Conservation (phyloP, 1,284 basidiomycete genomes). For the Sanghuangporus baumii region DNA sequence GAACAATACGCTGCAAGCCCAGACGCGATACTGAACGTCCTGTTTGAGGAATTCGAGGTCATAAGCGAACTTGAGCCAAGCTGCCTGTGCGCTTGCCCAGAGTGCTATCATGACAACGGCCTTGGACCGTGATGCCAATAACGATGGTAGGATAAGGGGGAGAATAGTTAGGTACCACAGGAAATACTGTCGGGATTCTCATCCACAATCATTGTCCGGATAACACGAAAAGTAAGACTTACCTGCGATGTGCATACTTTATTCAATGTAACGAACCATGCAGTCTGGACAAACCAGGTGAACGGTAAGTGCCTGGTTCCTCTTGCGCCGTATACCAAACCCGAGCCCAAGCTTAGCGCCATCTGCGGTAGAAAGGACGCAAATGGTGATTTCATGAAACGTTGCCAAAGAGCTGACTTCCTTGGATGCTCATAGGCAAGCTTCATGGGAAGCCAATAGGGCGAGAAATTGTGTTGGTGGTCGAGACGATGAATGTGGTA, state of each 20-base stretch:
- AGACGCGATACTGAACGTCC: slow-evolving; percentile 68
- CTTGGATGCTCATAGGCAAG: slow-evolving; percentile 34
- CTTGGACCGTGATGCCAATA: slow-evolving; percentile 45
- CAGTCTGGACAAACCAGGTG: slow-evolving; percentile 90
- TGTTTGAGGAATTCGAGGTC: slow-evolving; percentile 82
- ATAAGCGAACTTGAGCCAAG: slow-evolving; percentile 87
- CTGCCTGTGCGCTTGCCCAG: slow-evolving; percentile 77
- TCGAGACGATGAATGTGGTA: slow-evolving; percentile 91
- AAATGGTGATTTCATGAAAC: slow-evolving; percentile 54
- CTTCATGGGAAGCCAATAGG: slow-evolving; percentile 95
- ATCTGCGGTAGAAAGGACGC: slow-evolving; percentile 76
- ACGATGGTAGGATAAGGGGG: slow-evolving; percentile 71
- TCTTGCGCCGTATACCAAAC: slow-evolving; percentile 53
- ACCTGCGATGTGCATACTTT: slow-evolving; percentile 98
- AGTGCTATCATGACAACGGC: slow-evolving; percentile 41
- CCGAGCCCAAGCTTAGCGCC: slow-evolving; percentile 56
- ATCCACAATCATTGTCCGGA: background rate
- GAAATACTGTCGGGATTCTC: slow-evolving; percentile 71
- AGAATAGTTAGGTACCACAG: slow-evolving; percentile 95
- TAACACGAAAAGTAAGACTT: slow-evolving; percentile 24
- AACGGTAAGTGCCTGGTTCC: slow-evolving; percentile 54
- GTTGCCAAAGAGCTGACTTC: slow-evolving; percentile 35
- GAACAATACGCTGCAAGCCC: slow-evolving; percentile 74
- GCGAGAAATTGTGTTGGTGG: slow-evolving; percentile 97
- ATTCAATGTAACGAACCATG: slow-evolving; percentile 90